Evolutionary conservation across 805 yeast genomes (phyloP), one percentile per base, ranked within the genome.

Genomic region (Pichia paraexigua): DNA sequence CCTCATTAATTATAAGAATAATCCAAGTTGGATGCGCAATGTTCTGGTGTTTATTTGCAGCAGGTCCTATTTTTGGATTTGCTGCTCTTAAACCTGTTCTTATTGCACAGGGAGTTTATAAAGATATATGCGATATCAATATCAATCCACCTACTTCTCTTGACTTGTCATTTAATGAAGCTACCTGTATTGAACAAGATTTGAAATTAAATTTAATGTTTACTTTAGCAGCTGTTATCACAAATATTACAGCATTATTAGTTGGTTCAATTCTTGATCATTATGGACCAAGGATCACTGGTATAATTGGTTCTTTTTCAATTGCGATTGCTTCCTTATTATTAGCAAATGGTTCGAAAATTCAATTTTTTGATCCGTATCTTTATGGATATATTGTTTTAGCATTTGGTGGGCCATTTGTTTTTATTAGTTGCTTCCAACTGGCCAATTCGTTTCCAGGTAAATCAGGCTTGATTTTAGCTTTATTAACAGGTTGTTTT

Each of bases 401-500:
- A 24, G 97, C 97, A 0, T 71, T 89, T 52, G 96, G 96, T 8
- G 97, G 98, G 5, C 98, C 98, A 11, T 90, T 91, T 69, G 91
- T 86, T 21, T 91, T 87, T 64, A 90, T 92, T 52, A 84, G 95
- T 18, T 81, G 89, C 55, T 90, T 91, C 75, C 97, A 91, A 62
- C 73, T 91, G 64, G 87, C 97, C 8, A 91, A 90, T 64, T 78
- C 87, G 27, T 87, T 90, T 68, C 96, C 96, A 2, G 77, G 78
- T 42, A 80, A 79, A 60, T 85, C 95, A 5, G 97, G 97, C 0
- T 75, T 87, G 45, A 74, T 90, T 21, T 69, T 90, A 57, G 96
- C 97, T 0, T 67, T 88, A 18, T 69, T 91, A 47, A 88, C 97
- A 0, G 97, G 97, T n/a, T 90, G 96, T 0, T 90, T 91, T 63